Base-by-base conservation (phyloP, 208 protist genomes). In the Wallacemonas collosoma region DNA sequence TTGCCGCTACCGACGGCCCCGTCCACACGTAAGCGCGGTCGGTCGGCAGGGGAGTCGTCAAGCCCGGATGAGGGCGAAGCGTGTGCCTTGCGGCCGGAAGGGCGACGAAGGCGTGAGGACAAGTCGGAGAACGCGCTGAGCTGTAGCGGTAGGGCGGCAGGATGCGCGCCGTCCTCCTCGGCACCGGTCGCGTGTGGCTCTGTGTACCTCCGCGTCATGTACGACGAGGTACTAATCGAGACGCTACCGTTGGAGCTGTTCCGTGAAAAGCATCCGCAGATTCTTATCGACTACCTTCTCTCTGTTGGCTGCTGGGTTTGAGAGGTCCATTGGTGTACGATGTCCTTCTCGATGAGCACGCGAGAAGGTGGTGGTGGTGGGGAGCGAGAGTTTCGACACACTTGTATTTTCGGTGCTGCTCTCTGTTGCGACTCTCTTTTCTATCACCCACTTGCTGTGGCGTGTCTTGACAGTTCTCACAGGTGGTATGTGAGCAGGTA, bases 251-350 rank as follows among this genome's bases (percentile, higher is more conserved):
- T 93, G 26, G 91, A 87, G 69, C 68, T 95, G 58, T 89, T 89
- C 88, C 83, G 87, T 3, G 81, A 75, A 54, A 85, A 82, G 63
- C 83, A 93, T 56, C 93, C 85, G 26, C 88, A 93, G 78, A 70
- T 90, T 41, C 81, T 93, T 43, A 97, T 93, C 54, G 86, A 91
- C 51, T 93, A 92, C 48, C 71, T 94, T 26, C 78, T 91, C 14
- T 89, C 89, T 14, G 60, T 65, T 4, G 60, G 60, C 12, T 55
- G 36, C 17, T 69, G 51, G 51, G n/a, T 57, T 11, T 58, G 26
- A 26, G 26, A 26, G 26, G 26, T 1, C 26, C 26, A 26, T 26
- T 0, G 26, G 26, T 26, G 26, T 26, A 26, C 26, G 26, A 26
- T 26, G 26, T 26, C 26, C 26, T 26, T 26, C 26, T 26, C 26